Evolutionary conservation across 768 basidiomycete species (phyloP).

Genomic region (Chalciporus pseudorubinellus): DNA sequence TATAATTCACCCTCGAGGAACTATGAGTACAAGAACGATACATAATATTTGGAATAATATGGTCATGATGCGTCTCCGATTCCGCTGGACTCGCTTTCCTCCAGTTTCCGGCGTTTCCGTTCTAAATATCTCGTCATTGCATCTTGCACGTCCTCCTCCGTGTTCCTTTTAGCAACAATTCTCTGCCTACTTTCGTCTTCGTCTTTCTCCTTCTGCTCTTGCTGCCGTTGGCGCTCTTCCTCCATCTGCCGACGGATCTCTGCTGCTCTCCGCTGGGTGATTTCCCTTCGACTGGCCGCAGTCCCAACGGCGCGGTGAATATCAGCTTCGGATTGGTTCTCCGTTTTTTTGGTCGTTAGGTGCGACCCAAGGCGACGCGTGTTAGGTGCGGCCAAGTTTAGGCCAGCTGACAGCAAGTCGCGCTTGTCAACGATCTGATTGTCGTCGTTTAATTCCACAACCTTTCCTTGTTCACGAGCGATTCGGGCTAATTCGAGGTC

Average conservation of each 20-base stretch:
- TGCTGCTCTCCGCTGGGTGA: slow-evolving; percentile 75
- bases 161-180: slow-evolving; percentile 72
- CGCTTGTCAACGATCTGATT: slow-evolving; percentile 97
- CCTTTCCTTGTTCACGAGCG: slow-evolving; percentile 73
- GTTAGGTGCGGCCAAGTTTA: slow-evolving; percentile 85
- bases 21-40: neutral
- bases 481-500: slow-evolving; percentile 72
- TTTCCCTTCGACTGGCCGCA: slow-evolving; percentile 77
- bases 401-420: slow-evolving; percentile 84
- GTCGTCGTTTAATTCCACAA: slow-evolving; percentile 94
- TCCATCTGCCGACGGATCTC: slow-evolving; percentile 80
- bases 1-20: neutral
- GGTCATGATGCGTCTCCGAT: slow-evolving; percentile 14
- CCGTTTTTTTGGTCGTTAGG: slow-evolving; percentile 23
- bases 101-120: slow-evolving; percentile 76
- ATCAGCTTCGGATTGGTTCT: slow-evolving; percentile 35
- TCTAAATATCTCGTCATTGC: slow-evolving; percentile 74
- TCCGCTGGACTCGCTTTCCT: slow-evolving; percentile 31
- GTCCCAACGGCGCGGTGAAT: slow-evolving; percentile 78
- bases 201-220: slow-evolving; percentile 52
- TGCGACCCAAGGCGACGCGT: slow-evolving; percentile 65
- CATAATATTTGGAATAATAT: neutral
- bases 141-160: slow-evolving; percentile 66
- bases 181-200: slow-evolving; percentile 67
- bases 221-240: slow-evolving; percentile 63